These are phyloP conservation scores for Graphiopsis chlorocephala DNA, from an alignment of 2,329 filamentous ascomycete genomes.

Conservation along the genomic window DNA sequence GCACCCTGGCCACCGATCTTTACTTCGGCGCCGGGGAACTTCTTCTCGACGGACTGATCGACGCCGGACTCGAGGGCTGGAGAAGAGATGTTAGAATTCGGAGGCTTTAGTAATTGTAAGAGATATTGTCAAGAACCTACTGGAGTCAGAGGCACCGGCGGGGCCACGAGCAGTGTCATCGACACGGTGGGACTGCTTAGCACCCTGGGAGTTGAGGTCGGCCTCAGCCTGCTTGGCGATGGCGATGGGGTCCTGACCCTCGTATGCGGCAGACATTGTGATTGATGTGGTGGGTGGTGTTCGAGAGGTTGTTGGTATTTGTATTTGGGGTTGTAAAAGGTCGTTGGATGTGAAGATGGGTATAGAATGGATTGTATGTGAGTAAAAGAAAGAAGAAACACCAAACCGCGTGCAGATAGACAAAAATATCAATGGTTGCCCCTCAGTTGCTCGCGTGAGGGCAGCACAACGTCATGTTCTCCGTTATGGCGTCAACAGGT, in stretches of 20 bases:
- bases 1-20: conserved; percentile 44
- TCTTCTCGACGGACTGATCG: conserved; percentile 39
- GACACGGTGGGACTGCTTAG: conserved; percentile 30
- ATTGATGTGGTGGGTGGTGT: conserved; percentile 15
- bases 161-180: conserved; percentile 19
- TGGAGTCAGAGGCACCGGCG: conserved; percentile 18
- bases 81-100: background rate
- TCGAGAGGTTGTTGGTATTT: background rate
- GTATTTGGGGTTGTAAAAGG: conserved; percentile 7
- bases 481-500: conserved; percentile 16
- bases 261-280: conserved; percentile 45
- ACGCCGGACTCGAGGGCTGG: conserved; percentile 48
- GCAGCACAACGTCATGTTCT: conserved; percentile 12
- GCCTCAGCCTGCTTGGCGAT: conserved; percentile 49
- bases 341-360: conserved; percentile 1
- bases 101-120: too few species aligned
- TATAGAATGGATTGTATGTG: conserved; percentile 11
- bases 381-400: background rate
- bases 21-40: conserved; percentile 47
- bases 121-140: too few species aligned
- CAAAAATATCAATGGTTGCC: conserved; percentile 12
- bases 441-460: conserved; percentile 13
- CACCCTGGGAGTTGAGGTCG: conserved; percentile 45
- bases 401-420: background rate
- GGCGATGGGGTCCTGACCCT: conserved; percentile 41